Conservation (phyloP, 331 rosid species). For the Quercus lobata region DNA sequence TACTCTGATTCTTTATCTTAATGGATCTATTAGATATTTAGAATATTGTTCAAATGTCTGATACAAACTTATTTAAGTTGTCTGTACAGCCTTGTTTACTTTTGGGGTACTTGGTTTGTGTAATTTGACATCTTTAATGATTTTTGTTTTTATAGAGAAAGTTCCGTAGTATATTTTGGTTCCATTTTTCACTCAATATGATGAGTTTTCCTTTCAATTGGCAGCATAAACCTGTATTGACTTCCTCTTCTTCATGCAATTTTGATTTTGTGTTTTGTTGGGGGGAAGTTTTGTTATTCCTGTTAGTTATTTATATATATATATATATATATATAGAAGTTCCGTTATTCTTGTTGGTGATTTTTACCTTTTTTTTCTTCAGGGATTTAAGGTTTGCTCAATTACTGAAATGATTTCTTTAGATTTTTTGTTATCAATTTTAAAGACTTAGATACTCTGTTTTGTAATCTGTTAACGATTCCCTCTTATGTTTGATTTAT, state of each 20-base stretch:
- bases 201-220: neutral
- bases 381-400: neutral
- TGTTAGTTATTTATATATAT: neutral
- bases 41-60: neutral
- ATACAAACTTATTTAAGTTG: neutral
- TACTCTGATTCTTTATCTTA: too few relatives aligned
- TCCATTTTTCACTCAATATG: neutral
- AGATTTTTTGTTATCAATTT: neutral
- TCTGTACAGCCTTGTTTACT: neutral
- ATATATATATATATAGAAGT: too few relatives aligned
- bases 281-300: neutral
- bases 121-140: neutral
- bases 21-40: neutral
- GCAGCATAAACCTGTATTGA: neutral
- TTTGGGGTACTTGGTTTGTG: neutral
- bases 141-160: neutral
- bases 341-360: neutral
- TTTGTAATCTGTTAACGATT: neutral
- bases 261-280: neutral
- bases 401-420: neutral
- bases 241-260: neutral
- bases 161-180: neutral
- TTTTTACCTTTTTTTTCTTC: neutral
- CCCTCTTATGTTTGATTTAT: neutral
- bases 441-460: neutral